Base-by-base conservation (phyloP, 1,284 basidiomycete genomes). In the Ceratobasidium sp. region DNA sequence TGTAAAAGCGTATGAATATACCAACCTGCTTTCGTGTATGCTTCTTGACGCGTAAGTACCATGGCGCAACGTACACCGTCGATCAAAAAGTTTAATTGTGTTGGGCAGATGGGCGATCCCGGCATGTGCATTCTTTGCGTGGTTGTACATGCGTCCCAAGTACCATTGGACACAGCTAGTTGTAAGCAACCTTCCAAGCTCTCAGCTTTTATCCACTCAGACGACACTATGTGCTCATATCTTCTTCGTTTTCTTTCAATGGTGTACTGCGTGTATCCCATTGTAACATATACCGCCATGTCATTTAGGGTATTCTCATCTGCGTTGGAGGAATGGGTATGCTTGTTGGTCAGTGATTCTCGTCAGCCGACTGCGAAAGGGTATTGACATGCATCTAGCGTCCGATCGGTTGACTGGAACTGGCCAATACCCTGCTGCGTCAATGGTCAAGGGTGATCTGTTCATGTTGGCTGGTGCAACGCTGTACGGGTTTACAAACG, bases 381-480 rank as follows among this genome's bases (percentile, higher is more conserved):
- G 88, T 79, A 92, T 10, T 28, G 18, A 43, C 41, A 46, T 41
- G 18, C 16, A 60, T 58, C 76, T 53, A 69, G 72, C 75, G 28
- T 76, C 75, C 30, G 78, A 79, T 53, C 73, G 74, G 30, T 57
- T 76, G 34, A 78, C 78, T 6, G 76, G 76, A 50, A 78, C 77
- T 60, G 74, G 76, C 45, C 64, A 75, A 65, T 78, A 86, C 81
- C 80, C 85, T n/a, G 88, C 92, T 6, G 76, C 86, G 9, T 83
- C 81, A 77, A 85, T 85, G 77, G 90, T 87, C 55, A 91, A 91
- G 79, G 92, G 93, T n/a, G 92, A 94, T 78, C 87, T 85, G 32
- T 92, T 93, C 79, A 94, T 94, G 91, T 86, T 94, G 73, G 84
- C 90, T 65, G 93, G 92, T 30, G 92, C 93, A 1, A 91, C 91